These are phyloP conservation scores for Acacia crassicarpa DNA, from an alignment of 306 rosid genomes.

Conservation along the genomic window DNA sequence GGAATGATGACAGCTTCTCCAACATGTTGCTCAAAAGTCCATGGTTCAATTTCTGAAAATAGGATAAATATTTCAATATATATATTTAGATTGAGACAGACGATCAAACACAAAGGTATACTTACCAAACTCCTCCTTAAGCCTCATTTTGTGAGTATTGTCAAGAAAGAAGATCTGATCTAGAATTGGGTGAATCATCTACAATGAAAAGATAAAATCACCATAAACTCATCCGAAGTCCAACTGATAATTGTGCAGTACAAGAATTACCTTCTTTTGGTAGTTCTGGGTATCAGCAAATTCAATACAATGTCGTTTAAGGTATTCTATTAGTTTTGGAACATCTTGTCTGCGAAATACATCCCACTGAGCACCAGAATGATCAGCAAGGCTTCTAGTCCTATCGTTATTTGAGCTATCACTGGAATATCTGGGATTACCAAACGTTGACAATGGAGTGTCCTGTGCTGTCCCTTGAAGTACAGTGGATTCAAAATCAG, in stretches of 20 bases:
- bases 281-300: conserved; percentile 38
- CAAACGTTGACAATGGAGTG: conserved; percentile 23
- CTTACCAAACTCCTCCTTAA: conserved; percentile 91
- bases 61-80: conserved; percentile 12
- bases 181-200: conserved; percentile 90
- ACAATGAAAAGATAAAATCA: conserved; percentile 41
- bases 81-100: conserved; percentile 12
- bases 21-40: conserved; percentile 85
- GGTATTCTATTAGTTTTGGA: conserved; percentile 83
- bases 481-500: conserved; percentile 37
- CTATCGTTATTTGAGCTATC: conserved; percentile 38
- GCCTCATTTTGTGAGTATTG: conserved; percentile 66
- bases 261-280: conserved; percentile 50
- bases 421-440: conserved; percentile 31
- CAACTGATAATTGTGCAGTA: conserved; percentile 24
- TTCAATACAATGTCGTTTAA: conserved; percentile 62
- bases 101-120: conserved; percentile 26
- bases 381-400: conserved; percentile 31
- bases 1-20: conserved; percentile 99
- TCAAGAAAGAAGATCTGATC: conserved; percentile 89
- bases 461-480: conserved; percentile 38
- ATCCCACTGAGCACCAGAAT: conserved; percentile 81
- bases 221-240: conserved; percentile 29
- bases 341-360: conserved; percentile 94
- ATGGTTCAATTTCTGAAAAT: conserved; percentile 87